Evolutionary conservation across 2,329 filamentous ascomycete genomes (phyloP), one percentile per base, ranked within the genome.

Genomic region (Alternaria dauci): DNA sequence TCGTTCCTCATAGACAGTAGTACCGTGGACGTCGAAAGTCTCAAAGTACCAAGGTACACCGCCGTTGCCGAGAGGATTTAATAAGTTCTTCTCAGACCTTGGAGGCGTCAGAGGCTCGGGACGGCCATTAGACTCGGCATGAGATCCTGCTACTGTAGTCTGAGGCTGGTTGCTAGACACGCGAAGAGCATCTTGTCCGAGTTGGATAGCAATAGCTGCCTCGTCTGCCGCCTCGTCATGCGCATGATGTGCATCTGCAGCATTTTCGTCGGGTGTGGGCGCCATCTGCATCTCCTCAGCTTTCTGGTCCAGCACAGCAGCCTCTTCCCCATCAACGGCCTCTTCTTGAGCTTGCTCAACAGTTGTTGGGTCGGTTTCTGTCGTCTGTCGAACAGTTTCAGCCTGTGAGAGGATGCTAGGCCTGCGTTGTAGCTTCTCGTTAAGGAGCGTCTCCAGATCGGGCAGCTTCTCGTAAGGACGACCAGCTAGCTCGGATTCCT

Each of bases 21-120:
- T 96, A 58, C 93, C 94, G 54, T 88, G 72, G 55, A 91, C 90
- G 52, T 95, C 88, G 74, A 96, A 96, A 8, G 87, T 85, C 72
- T 91, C 87, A 60, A 97, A 86, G 77, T 96, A 97, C 93, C 93
- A 97, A 8, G 92, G 88, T 12, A 96, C 83, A 34, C 94, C 94
- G 59, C 94, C 94, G 50, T 77, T 70, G 18, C 71, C 70, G 14
- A 78, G 64, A 8, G 72, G 70, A 36, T 88, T 86, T 65, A 80
- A 71, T 2, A 83, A 76, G 44, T 86, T 84, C 56, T 79, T 78
- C 54, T 79, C 77, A 4, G 77, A 91, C 53, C 88, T 85, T 1
- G 89, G 89, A 26, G 89, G 89, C 2, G 89, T 91, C 11, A 89
- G 86, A 3, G 89, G 89, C 20, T 77, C 78, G 4, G 68, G 61